These are phyloP conservation scores for Eucalyptus fibrosa DNA, from an alignment of 345 rosid genomes.

Conservation along the genomic window DNA sequence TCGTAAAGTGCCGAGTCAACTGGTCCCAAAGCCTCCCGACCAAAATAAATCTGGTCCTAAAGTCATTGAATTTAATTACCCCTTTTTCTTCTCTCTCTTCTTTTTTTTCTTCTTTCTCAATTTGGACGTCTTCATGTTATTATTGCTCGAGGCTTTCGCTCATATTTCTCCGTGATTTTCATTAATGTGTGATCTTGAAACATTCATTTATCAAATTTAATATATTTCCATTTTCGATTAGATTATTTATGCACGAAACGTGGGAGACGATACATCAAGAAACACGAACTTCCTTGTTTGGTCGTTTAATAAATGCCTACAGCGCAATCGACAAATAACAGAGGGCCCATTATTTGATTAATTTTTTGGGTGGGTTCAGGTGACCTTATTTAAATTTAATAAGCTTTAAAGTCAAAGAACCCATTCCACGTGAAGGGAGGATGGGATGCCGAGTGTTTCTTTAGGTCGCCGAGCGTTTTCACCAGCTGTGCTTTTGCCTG, in stretches of 20 bases:
- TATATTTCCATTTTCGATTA: background rate
- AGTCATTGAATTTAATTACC: background rate
- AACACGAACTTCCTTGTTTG: background rate
- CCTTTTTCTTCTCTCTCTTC: background rate
- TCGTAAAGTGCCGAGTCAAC: background rate
- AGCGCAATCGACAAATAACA: background rate
- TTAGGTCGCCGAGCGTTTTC: background rate
- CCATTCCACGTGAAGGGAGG: background rate
- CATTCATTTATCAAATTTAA: background rate
- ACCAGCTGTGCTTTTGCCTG: background rate
- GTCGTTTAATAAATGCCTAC: background rate
- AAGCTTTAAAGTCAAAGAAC: background rate
- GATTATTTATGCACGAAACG: background rate
- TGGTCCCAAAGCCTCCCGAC: background rate
- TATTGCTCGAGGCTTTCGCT: background rate
- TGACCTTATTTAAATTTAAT: background rate
- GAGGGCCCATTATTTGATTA: background rate
- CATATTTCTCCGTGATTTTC: background rate
- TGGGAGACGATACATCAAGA: background rate
- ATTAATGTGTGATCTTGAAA: background rate
- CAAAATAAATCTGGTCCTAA: background rate
- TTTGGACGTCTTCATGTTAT: background rate
- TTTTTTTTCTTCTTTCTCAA: background rate
- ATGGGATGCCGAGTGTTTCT: background rate
- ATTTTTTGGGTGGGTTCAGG: background rate